A percentile compares a stretch with the other conserved stretches of the same genome.
These are phyloP conservation scores for Amyloporia xantha DNA, from an alignment of 768 basidiomycete genomes.

Conservation along the genomic window DNA sequence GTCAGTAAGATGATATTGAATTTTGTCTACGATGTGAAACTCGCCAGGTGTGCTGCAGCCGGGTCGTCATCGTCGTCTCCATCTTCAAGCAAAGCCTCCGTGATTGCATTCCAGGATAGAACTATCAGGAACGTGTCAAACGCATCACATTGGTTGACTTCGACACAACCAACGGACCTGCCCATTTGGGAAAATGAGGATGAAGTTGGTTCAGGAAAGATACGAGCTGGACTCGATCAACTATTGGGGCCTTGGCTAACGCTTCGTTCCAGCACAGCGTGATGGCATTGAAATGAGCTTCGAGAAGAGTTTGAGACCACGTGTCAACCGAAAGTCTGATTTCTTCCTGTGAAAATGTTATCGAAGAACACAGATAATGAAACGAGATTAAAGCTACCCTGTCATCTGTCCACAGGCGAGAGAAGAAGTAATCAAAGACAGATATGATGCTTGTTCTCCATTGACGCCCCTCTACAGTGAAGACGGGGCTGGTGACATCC, in stretches of 20 bases:
- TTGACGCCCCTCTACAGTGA: slow-evolving; percentile 56
- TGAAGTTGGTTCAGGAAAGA: slow-evolving; percentile 62
- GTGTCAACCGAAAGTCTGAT: slow-evolving; percentile 52
- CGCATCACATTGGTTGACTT: neutral
- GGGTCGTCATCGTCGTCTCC: slow-evolving; percentile 37
- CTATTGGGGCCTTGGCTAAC: slow-evolving; percentile 45
- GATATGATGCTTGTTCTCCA: slow-evolving; percentile 59
- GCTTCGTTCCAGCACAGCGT: slow-evolving; percentile 63
- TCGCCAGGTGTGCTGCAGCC: slow-evolving; percentile 36
- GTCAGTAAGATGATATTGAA: neutral
- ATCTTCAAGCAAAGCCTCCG: slow-evolving; percentile 52
- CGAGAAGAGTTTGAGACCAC: slow-evolving; percentile 53
- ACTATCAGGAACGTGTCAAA: too few species aligned
- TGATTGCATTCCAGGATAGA: slow-evolving; percentile 55
- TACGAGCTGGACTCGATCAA: slow-evolving; percentile 51
- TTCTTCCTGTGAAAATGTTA: slow-evolving; percentile 61
- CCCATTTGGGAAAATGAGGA: slow-evolving; percentile 64
- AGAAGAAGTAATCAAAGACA: slow-evolving; percentile 57
- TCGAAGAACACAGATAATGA: neutral
- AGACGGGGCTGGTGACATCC: slow-evolving; percentile 58
- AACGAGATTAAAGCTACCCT: slow-evolving; percentile 32
- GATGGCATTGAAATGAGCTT: slow-evolving; percentile 60
- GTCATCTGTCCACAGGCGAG: slow-evolving; percentile 55
- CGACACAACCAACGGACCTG: slow-evolving; percentile 33
- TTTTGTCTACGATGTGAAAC: slow-evolving; percentile 8